Evolutionary conservation across 306 rosid genomes (phyloP), one percentile per base, ranked within the genome.

Genomic region (Geum urbanum): DNA sequence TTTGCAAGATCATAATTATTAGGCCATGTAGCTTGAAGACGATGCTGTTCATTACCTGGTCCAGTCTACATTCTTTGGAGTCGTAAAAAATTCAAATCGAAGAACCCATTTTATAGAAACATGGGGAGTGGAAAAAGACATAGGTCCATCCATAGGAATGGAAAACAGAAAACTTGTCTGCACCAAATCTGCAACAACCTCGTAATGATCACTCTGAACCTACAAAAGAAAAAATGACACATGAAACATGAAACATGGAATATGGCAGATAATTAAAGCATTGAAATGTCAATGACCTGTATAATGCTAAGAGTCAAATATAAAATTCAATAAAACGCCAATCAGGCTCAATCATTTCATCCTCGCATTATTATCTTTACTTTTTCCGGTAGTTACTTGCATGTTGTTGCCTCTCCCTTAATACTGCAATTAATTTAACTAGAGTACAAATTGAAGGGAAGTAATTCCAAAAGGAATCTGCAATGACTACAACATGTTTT

Each of bases 101-200:
- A 95, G 99, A 63, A 84, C 90, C 99, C 99, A 95, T 75, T 83
- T 90, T 65, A 95, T 92, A 69, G 96, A 84, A 72, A 95, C 96
- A 61, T 81, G 95, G 53, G 95, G 91, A 83, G 99, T 95, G 75
- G 96, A 83, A 86, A 95, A 91, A 37, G 96, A 89, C 99, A 95
- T 95, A 19, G 99, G 99, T 50, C 99, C 99, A 82, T 95, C 97
- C 95, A 83, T 87, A 41, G 99, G 99, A 73, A 95, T 80, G 43
- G 99, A 95, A 70, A 95, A 95, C n/a, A 95, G 91, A 78, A 95
- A 95, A 82, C 99, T 89, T 74, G 99, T 89, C 82, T 95, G 99
- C 70, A 86, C 73, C 81, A 95, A 80, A 85, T 91, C 99, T 0
- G 97, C 95, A 78, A 95, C 97, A 57, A 95, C 95, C 89, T 95